These are phyloP conservation scores for Daldinia caldariorum DNA, from an alignment of 495 filamentous ascomycete species.

Conservation along the genomic window DNA sequence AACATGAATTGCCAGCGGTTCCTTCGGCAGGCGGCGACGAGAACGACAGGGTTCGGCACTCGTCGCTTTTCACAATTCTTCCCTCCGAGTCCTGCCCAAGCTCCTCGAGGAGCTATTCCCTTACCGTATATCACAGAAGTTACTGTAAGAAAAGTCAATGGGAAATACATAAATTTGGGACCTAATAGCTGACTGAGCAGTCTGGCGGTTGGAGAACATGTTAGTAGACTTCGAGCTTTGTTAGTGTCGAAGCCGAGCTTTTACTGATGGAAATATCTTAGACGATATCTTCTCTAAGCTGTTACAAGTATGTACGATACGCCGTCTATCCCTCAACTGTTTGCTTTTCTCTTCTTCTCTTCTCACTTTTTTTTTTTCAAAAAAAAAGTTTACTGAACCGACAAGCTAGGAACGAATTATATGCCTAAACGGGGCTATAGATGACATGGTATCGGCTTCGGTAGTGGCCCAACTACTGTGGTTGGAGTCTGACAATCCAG, in stretches of 20 bases:
- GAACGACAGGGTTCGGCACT: slow-evolving; percentile 21
- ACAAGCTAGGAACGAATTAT: slow-evolving; percentile 84
- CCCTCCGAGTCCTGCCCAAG: slow-evolving; percentile 38
- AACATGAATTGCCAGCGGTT: slow-evolving; percentile 51
- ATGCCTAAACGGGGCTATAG: slow-evolving; percentile 90
- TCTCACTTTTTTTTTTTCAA: slow-evolving; percentile 6
- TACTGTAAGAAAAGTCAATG: slow-evolving; percentile 67
- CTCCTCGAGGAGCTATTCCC: slow-evolving; percentile 67
- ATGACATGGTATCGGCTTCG: slow-evolving; percentile 86
- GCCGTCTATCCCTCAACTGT: no score
- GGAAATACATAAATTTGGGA: background rate
- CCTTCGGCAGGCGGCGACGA: slow-evolving; percentile 43
- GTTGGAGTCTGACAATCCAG: slow-evolving; percentile 94
- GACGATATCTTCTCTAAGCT: slow-evolving; percentile 87
- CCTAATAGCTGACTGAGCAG: slow-evolving; percentile 63
- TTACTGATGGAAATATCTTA: slow-evolving; percentile 48
- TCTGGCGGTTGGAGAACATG: slow-evolving; percentile 91
- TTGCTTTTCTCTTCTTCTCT: no score
- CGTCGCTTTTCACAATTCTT: slow-evolving; percentile 54
- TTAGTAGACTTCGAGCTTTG: slow-evolving; percentile 57
- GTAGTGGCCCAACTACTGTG: slow-evolving; percentile 96
- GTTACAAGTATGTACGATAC: slow-evolving; percentile 66
- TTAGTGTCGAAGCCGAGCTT: slow-evolving; percentile 24
- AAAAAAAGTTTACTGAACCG: no score
- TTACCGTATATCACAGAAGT: slow-evolving; percentile 82